A percentile compares a stretch with the other conserved stretches of the same genome.
phyloP scores from a whole-genome alignment of 441 rosid genomes.

The Mallotus japonicus region DNA sequence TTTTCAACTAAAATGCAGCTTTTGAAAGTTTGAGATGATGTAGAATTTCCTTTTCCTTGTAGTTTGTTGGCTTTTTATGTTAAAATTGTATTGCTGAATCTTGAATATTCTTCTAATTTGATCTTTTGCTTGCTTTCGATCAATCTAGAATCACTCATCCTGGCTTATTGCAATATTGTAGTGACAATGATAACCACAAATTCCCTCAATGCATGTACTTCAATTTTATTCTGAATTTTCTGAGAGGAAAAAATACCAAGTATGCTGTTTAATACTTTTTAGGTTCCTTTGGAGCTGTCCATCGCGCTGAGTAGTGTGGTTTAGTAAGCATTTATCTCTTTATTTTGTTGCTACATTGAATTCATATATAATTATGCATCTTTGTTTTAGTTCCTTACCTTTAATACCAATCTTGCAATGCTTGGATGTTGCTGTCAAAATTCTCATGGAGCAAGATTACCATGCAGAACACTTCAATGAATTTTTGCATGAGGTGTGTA shows the following conservation, averaged over 20 bases:
- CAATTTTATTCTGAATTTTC: conserved; percentile 1
- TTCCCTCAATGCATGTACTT: neutral
- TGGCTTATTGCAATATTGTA: neutral
- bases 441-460: conserved; percentile 90
- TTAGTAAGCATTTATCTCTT: conserved; percentile 47
- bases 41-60: neutral
- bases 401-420: conserved; percentile 17
- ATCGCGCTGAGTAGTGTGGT: conserved; percentile 95
- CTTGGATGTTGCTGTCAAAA: conserved; percentile 97
- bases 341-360: neutral
- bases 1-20: conserved; percentile 84
- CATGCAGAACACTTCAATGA: conserved; percentile 75
- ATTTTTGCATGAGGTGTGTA: conserved; percentile 78
- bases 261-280: conserved; percentile 34
- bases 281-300: conserved; percentile 97
- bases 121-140: conserved; percentile 9
- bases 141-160: neutral
- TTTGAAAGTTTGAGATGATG: conserved; percentile 66
- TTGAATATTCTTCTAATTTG: neutral
- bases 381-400: conserved; percentile 10
- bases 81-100: neutral
- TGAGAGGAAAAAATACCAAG: conserved; percentile 13
- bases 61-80: neutral
- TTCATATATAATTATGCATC: neutral
- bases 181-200: conserved; percentile 4